A percentile compares a stretch with the other conserved stretches of the same genome.
phyloP scores from a whole-genome alignment of 2,329 filamentous ascomycete species.

The Xylariaceae sp. region DNA sequence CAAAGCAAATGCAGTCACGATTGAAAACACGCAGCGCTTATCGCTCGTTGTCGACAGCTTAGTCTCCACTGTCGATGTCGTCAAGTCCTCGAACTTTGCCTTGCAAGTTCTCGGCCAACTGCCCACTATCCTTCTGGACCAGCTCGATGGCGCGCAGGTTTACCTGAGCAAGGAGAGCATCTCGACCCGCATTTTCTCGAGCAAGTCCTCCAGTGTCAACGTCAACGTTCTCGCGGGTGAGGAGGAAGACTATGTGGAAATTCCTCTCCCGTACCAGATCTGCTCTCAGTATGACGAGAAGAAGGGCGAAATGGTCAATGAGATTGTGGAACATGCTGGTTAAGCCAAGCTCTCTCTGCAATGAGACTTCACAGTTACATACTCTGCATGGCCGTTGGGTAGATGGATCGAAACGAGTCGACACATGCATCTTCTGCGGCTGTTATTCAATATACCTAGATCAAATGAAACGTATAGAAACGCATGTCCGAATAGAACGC shows the following conservation, averaged over 20 bases:
- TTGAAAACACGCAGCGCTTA: conserved; percentile 82
- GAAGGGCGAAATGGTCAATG: conserved; percentile 73
- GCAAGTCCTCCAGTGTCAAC: conserved; percentile 63
- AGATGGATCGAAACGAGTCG: background rate
- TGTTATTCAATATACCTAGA: background rate
- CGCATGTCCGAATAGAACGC: background rate
- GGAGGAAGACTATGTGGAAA: conserved; percentile 80
- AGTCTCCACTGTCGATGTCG: conserved; percentile 86
- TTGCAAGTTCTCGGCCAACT: conserved; percentile 84
- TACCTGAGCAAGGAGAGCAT: conserved; percentile 89
- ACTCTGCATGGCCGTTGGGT: background rate
- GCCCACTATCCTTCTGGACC: conserved; percentile 85
- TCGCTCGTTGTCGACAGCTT: conserved; percentile 85
- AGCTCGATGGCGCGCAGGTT: conserved; percentile 83
- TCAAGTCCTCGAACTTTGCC: conserved; percentile 92
- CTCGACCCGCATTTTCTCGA: conserved; percentile 58
- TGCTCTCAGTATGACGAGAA: conserved; percentile 65
- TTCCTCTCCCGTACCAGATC: conserved; percentile 84
- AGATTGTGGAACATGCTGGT: conserved; percentile 93
- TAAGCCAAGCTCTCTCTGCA: conserved; percentile 36
- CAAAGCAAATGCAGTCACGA: conserved; percentile 94
- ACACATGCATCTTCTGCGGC: background rate
- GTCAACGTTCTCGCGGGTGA: conserved; percentile 69
- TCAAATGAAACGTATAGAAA: background rate
- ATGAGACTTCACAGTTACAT: background rate